Percentiles rank a stretch among this genome's conserved stretches.
These are phyloP conservation scores for Raddia distichophylla DNA, from an alignment of 176 grass and related monocot genomes.

Conservation along the genomic window DNA sequence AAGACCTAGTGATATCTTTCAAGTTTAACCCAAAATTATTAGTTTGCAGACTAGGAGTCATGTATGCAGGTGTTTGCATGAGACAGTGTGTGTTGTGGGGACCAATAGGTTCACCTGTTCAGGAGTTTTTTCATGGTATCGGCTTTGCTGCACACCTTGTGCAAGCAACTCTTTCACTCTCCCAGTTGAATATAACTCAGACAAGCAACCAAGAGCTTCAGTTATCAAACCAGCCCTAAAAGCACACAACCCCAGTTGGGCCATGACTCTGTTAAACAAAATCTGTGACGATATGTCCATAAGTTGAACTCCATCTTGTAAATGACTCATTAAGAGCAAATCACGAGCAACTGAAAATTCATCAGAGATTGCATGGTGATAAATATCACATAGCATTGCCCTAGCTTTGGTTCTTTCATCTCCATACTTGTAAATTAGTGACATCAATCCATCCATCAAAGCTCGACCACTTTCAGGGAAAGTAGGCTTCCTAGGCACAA, in stretches of 20 bases:
- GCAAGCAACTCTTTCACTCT: constrained; percentile 95
- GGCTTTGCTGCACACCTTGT: constrained; percentile 85
- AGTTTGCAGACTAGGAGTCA: not conserved
- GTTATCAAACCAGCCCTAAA: constrained; percentile 88
- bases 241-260: constrained; percentile 82
- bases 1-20: not conserved
- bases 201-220: constrained; percentile 87
- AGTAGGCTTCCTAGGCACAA: constrained; percentile 81
- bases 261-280: constrained; percentile 91
- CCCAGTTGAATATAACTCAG: constrained; percentile 78
- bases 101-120: constrained; percentile 66
- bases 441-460: constrained; percentile 86
- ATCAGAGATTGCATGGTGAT: constrained; percentile 94
- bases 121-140: constrained; percentile 96
- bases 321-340: constrained; percentile 94
- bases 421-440: constrained; percentile 84
- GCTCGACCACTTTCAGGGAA: constrained; percentile 81
- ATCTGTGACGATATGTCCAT: constrained; percentile 98
- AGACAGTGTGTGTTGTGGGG: not conserved
- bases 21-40: not conserved
- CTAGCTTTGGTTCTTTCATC: constrained; percentile 96
- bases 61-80: constrained; percentile 1
- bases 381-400: constrained; percentile 97
- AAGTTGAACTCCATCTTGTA: constrained; percentile 92
- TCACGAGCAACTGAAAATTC: constrained; percentile 83